phyloP scores from a whole-genome alignment of 179 eudicot species.

The Beta macrorhiza region DNA sequence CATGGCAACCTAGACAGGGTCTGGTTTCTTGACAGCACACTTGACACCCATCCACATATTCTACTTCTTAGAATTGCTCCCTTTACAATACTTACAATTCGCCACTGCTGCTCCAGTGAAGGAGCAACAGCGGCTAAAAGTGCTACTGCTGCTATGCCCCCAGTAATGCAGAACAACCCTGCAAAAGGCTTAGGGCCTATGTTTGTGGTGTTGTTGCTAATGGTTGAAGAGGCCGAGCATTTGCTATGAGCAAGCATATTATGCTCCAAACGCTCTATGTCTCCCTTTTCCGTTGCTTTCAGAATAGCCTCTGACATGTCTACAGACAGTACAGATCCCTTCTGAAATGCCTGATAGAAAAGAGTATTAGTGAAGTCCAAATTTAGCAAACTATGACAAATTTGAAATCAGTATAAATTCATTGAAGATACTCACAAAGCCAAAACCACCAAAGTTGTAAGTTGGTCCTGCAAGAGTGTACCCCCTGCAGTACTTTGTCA shows the following conservation, averaged over 20 bases:
- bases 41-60: neutral
- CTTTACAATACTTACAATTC: neutral
- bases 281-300: slow-evolving; percentile 40
- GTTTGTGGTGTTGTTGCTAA: slow-evolving; percentile 14
- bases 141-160: slow-evolving; percentile 22
- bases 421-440: slow-evolving; percentile 37
- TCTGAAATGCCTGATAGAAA: slow-evolving; percentile 36
- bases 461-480: slow-evolving; percentile 38
- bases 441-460: slow-evolving; percentile 48
- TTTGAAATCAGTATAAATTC: neutral
- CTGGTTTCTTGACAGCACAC: neutral
- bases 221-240: slow-evolving; percentile 18
- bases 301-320: slow-evolving; percentile 45
- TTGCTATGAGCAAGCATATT: slow-evolving; percentile 29
- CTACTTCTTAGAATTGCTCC: slow-evolving; percentile 1
- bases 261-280: slow-evolving; percentile 29
- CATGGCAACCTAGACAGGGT: neutral
- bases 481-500: slow-evolving; percentile 39
- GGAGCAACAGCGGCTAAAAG: slow-evolving; percentile 10
- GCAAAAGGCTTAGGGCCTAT: slow-evolving; percentile 34
- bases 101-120: neutral
- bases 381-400: neutral
- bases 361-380: neutral
- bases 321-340: slow-evolving; percentile 34
- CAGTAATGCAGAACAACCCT: slow-evolving; percentile 34